These are phyloP conservation scores for Paramecium caudatum DNA, from an alignment of 73 alveolate genomes.

Conservation along the genomic window DNA sequence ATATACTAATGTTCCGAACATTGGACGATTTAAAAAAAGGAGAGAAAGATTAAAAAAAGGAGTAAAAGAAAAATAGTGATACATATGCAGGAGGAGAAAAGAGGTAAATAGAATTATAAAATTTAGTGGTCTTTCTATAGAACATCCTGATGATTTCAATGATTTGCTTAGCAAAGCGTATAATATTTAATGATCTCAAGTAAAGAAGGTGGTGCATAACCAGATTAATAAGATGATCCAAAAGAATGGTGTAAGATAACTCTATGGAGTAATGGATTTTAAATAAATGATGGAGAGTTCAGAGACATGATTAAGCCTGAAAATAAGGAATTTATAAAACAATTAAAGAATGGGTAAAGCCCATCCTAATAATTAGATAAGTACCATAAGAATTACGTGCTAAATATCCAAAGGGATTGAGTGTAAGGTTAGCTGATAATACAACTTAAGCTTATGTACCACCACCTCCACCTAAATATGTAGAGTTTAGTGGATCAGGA, in stretches of 20 bases:
- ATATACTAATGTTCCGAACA: conserved; percentile 63
- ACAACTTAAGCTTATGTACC: conserved; percentile 82
- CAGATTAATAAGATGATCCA: conserved; percentile 61
- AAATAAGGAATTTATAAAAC: conserved; percentile 82
- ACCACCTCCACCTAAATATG: conserved; percentile 91
- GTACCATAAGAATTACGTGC: conserved; percentile 82
- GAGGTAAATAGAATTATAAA: conserved; percentile 26
- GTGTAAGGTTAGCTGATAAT: conserved; percentile 85
- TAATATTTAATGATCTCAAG: conserved; percentile 55
- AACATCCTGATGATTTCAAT: conserved; percentile 81
- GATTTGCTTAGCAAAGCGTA: conserved; percentile 81
- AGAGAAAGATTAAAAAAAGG: conserved; percentile 46
- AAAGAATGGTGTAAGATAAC: conserved; percentile 76
- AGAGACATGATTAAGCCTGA: conserved; percentile 82
- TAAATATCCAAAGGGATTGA: conserved; percentile 81
- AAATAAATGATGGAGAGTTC: conserved; percentile 88
- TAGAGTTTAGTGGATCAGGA: conserved; percentile 86
- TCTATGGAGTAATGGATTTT: conserved; percentile 85
- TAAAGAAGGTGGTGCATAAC: conserved; percentile 50
- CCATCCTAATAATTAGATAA: not conserved
- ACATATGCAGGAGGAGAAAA: conserved; percentile 89
- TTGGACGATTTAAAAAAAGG: conserved; percentile 77
- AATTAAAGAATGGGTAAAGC: conserved; percentile 81
- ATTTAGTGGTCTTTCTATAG: conserved; percentile 84
- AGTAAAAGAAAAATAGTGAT: conserved; percentile 74